Evolutionary conservation across 108 stramenopile species (phyloP), one percentile per base, ranked within the genome.

Genomic region (Nannochloropsis granulata): DNA sequence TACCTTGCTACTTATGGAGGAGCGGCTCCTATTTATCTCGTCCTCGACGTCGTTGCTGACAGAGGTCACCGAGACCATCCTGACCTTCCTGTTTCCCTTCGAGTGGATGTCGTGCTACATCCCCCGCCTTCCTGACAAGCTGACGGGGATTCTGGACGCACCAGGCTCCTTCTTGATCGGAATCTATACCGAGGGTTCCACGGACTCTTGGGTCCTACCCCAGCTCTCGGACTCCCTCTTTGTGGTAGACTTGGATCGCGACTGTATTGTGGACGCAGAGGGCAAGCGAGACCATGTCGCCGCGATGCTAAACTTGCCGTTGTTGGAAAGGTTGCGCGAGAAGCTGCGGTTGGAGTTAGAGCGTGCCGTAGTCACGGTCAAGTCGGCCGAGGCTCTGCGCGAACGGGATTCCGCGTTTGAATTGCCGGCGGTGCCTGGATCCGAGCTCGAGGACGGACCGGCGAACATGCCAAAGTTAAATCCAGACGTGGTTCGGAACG

Each of bases 161-260:
- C 90, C 90, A 12, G 90, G 89, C 12, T 89, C 87, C 23, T 90
- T 90, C 87, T 83, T 90, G 82, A 86, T 90, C 25, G 90, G 90
- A 24, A 90, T 90, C 78, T 43, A 71, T 71, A 71, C 26, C 82
- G 78, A 43, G 78, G 25, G 43, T n/a, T 14, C 84, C 21, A 79
- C n/a, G 42, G 82, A 16, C 26, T 42, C 13, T 13, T 13, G 42
- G 82, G 44, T 19, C n/a, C 23, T 23, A 43, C 82, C 42, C 44
- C 44, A 44, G 79, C 25, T 80, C 23, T 25, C 25, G 8, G 79
- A 80, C 79, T 24, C 25, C 23, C 79, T 80, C 24, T 80, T 80
- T 25, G 79, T 80, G 23, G 79, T 80, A 14, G 79, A 80, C 24
- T 25, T 80, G 79, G 79, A 80, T 25, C 24, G 23, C 24, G 79